Evolutionary conservation across 2,329 filamentous ascomycete genomes (phyloP).

Genomic region (Aspergillus sp.): DNA sequence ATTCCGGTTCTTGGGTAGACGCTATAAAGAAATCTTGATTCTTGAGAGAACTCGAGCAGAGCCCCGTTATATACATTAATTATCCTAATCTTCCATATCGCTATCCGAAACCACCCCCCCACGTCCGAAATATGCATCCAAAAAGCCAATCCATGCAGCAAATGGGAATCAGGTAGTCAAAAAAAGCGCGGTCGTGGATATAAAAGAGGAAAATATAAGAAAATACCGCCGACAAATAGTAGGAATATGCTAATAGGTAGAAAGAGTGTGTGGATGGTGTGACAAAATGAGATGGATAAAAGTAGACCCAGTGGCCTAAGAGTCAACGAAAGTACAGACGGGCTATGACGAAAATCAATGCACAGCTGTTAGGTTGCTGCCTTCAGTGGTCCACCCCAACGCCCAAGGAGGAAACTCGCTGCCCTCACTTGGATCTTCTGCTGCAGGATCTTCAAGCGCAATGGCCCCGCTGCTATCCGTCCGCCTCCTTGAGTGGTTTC

Average conservation of each 20-base stretch:
- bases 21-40: too few species aligned
- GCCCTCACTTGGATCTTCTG: conserved; percentile 56
- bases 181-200: background rate
- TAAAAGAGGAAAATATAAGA: background rate
- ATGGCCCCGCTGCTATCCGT: conserved; percentile 50
- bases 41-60: too few species aligned
- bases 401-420: conserved; percentile 48
- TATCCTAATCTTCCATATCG: background rate
- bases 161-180: conserved; percentile 1
- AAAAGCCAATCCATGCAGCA: background rate
- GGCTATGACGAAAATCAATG: conserved; percentile 25
- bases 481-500: conserved; percentile 39
- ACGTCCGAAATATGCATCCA: background rate
- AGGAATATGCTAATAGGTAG: background rate
- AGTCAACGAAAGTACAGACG: background rate
- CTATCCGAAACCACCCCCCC: background rate
- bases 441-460: conserved; percentile 41
- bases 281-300: background rate
- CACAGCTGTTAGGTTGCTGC: conserved; percentile 33
- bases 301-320: background rate
- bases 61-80: background rate
- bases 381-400: conserved; percentile 44
- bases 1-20: background rate
- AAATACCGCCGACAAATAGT: background rate
- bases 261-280: background rate